These are phyloP conservation scores for Cladosporium sp. DNA, from an alignment of 2,329 filamentous ascomycete species.

Conservation along the genomic window DNA sequence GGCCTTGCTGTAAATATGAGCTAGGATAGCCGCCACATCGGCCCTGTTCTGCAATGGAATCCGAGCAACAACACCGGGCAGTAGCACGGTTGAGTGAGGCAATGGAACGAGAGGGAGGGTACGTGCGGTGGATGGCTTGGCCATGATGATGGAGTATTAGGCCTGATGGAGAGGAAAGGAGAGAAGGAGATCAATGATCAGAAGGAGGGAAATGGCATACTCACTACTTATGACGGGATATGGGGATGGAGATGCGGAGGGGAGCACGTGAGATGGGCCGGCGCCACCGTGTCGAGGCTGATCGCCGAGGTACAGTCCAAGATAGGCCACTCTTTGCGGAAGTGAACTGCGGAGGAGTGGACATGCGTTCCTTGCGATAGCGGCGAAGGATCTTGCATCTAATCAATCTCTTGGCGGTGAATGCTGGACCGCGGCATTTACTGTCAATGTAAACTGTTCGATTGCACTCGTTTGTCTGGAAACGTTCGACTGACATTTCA, in stretches of 20 bases:
- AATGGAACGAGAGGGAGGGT: constrained; percentile 76
- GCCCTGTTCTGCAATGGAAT: constrained; percentile 79
- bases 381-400: no score
- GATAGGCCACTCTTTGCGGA: constrained; percentile 1
- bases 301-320: constrained; percentile 11
- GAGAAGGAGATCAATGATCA: constrained; percentile 1
- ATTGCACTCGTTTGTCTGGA: no score
- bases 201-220: background rate
- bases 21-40: constrained; percentile 84
- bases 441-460: no score
- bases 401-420: no score
- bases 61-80: constrained; percentile 80
- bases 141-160: background rate
- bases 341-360: background rate
- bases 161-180: background rate
- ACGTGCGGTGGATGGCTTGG: constrained; percentile 23
- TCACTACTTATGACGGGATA: background rate
- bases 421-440: no score
- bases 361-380: no score
- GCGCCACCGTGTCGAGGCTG: constrained; percentile 6
- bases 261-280: constrained; percentile 10
- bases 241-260: constrained; percentile 9
- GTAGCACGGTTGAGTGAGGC: constrained; percentile 72
- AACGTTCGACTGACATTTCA: no score
- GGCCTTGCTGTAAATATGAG: constrained; percentile 75